These are phyloP conservation scores for Capsicum rhomboideum DNA, from an alignment of 257 asterid species.

Conservation along the genomic window DNA sequence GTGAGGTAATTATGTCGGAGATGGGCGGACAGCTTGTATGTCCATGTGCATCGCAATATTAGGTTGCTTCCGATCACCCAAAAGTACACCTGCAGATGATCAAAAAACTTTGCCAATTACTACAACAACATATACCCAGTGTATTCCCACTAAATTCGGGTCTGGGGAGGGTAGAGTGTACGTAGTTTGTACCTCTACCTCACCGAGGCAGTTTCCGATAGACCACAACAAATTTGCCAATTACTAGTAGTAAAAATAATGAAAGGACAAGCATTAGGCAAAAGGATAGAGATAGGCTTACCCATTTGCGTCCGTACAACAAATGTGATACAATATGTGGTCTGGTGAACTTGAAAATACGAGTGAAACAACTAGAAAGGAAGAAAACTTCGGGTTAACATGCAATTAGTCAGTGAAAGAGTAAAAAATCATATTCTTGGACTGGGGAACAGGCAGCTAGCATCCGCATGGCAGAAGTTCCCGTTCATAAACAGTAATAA, in stretches of 20 bases:
- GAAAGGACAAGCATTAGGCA: background rate
- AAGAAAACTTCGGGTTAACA: background rate
- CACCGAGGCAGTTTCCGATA: too few relatives aligned
- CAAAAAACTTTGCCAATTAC: too few relatives aligned
- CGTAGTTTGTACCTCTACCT: too few relatives aligned
- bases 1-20: constrained; percentile 81
- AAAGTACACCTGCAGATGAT: constrained; percentile 50
- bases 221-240: too few relatives aligned
- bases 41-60: constrained; percentile 88
- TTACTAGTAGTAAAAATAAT: background rate
- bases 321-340: constrained; percentile 47
- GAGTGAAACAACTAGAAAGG: constrained; percentile 71
- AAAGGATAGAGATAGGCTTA: constrained; percentile 31
- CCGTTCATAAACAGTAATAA: background rate
- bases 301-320: constrained; percentile 85
- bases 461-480: background rate
- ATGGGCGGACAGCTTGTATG: constrained; percentile 97
- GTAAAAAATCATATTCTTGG: background rate
- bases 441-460: background rate
- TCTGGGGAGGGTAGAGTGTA: too few relatives aligned
- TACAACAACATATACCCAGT: too few relatives aligned
- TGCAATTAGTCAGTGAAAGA: background rate
- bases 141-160: too few relatives aligned
- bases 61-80: constrained; percentile 91
- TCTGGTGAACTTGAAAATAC: constrained; percentile 83